Conservation (phyloP, 495 filamentous ascomycete species). For the Talaromyces stipitatus region DNA sequence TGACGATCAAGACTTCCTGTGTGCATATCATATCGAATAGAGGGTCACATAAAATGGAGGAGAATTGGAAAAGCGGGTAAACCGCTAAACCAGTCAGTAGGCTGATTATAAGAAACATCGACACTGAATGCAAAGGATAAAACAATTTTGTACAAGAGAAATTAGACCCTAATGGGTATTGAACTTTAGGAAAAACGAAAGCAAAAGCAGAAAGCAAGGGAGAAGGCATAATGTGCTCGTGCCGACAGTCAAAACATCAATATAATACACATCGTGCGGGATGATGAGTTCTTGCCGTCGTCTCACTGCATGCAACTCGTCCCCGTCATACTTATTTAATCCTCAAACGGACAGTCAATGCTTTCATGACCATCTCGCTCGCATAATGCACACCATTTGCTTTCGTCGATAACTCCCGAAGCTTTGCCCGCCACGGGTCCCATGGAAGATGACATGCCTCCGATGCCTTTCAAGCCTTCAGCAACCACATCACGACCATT, state of each 20-base stretch:
- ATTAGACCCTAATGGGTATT: not conserved
- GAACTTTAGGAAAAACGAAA: not conserved
- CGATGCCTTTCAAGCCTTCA: conserved; percentile 58
- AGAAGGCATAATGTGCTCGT: too few species aligned
- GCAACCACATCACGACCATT: conserved; percentile 48
- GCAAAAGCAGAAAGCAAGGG: not conserved
- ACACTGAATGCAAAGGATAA: not conserved
- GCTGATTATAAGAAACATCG: not conserved
- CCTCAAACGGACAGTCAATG: conserved; percentile 91
- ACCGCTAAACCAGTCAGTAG: not conserved
- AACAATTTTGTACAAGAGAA: not conserved
- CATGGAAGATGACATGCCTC: conserved; percentile 30
- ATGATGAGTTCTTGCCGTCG: not conserved
- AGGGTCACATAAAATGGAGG: not conserved
- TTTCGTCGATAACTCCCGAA: conserved; percentile 66
- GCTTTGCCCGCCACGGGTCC: conserved; percentile 66
- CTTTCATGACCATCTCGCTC: conserved; percentile 95
- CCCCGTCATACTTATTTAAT: conserved; percentile 35
- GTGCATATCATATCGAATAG: not conserved
- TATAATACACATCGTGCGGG: not conserved
- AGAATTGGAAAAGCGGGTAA: not conserved
- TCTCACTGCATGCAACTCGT: not conserved
- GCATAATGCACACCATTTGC: conserved; percentile 96
- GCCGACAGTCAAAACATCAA: not conserved
- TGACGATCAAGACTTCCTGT: not conserved